phyloP scores from a whole-genome alignment of 179 eudicot species.

The Silene noctiflora region DNA sequence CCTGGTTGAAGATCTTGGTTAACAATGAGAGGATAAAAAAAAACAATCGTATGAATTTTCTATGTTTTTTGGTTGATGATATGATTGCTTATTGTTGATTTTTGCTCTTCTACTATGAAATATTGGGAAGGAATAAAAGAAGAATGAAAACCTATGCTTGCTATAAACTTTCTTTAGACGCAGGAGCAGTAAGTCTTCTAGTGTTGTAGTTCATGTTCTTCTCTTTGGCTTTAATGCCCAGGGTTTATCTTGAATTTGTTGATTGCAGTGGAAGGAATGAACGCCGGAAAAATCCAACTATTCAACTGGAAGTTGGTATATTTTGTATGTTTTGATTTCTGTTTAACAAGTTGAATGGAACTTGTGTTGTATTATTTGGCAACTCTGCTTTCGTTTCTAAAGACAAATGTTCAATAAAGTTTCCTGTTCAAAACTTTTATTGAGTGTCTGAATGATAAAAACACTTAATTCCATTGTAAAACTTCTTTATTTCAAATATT shows the following conservation, averaged over 20 bases:
- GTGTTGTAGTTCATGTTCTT: neutral
- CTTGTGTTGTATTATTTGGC: neutral
- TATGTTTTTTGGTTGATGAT: too few relatives aligned
- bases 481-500: too few relatives aligned
- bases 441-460: neutral
- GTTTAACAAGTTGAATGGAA: conserved; percentile 3
- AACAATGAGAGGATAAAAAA: too few relatives aligned
- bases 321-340: conserved; percentile 3
- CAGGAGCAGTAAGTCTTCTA: too few relatives aligned
- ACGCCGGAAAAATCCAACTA: neutral
- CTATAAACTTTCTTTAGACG: neutral
- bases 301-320: neutral
- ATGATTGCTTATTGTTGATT: too few relatives aligned
- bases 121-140: too few relatives aligned
- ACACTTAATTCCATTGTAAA: too few relatives aligned
- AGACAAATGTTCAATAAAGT: conserved; percentile 16
- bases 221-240: neutral
- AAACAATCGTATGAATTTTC: too few relatives aligned
- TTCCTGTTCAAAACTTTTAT: neutral
- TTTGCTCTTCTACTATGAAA: too few relatives aligned
- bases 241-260: neutral
- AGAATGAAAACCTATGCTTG: neutral
- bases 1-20: too few relatives aligned
- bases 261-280: conserved; percentile 14
- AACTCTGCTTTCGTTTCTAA: neutral